phyloP scores from a whole-genome alignment of 805 yeast genomes.

The Wickerhamomyces ciferrii region DNA sequence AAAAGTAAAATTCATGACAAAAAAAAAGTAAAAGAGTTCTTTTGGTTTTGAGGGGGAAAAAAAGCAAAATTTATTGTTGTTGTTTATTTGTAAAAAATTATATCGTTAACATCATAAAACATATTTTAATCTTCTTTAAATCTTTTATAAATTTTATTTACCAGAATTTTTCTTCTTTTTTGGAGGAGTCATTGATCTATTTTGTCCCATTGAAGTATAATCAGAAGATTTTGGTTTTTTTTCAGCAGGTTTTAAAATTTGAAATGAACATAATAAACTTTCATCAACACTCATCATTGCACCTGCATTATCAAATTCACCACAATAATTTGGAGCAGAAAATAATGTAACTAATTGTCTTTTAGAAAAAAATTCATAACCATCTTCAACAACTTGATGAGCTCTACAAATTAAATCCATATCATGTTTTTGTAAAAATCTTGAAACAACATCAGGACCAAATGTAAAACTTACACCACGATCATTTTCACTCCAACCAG shows the following conservation, averaged over 20 bases:
- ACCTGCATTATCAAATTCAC: constrained; percentile 98
- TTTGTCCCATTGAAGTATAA: constrained; percentile 31
- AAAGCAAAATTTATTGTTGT: too few relatives aligned
- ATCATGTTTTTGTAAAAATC: constrained; percentile 95
- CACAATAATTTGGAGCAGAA: constrained; percentile 98
- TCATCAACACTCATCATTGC: constrained; percentile 99
- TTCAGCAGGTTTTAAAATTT: constrained; percentile 96
- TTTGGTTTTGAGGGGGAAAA: too few relatives aligned
- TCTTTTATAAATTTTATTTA: constrained; percentile 26
- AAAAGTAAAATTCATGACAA: too few relatives aligned
- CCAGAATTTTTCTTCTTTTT: constrained; percentile 49
- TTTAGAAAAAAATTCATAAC: constrained; percentile 94
- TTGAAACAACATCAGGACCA: constrained; percentile 98
- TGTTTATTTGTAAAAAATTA: too few relatives aligned
- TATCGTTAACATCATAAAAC: neutral
- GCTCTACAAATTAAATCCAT: constrained; percentile 98
- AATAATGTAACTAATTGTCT: constrained; percentile 94
- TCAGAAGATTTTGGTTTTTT: constrained; percentile 75
- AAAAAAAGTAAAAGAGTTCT: too few relatives aligned
- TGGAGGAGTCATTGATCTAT: constrained; percentile 55
- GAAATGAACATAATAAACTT: constrained; percentile 91
- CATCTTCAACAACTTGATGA: constrained; percentile 98
- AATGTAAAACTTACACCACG: constrained; percentile 99
- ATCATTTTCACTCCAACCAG: constrained; percentile 99
- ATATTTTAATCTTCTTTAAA: too few relatives aligned